A percentile compares a stretch with the other conserved stretches of the same genome.
Evolutionary conservation across 2,329 filamentous ascomycete species (phyloP).

Genomic region (Ophiostoma quercus): DNA sequence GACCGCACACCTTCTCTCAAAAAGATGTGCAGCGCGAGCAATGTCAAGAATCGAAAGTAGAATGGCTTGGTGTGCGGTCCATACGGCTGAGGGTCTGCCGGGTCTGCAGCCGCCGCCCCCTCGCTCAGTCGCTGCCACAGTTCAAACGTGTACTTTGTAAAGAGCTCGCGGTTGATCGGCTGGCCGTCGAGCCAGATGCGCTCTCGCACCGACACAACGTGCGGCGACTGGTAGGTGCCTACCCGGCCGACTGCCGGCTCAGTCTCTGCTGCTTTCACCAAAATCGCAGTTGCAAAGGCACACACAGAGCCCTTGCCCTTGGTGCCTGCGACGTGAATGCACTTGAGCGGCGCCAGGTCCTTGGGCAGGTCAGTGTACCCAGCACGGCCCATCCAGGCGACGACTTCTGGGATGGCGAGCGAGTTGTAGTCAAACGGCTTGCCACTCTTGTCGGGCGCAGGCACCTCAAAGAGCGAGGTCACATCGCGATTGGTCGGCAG

Average conservation of each 20-base stretch:
- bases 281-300: constrained; percentile 60
- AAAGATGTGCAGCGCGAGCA: constrained; percentile 83
- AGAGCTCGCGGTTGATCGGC: constrained; percentile 62
- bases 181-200: constrained; percentile 73
- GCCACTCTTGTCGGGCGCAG: constrained; percentile 27
- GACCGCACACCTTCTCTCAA: constrained; percentile 67
- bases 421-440: constrained; percentile 57
- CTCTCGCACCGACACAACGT: constrained; percentile 77
- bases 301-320: constrained; percentile 73
- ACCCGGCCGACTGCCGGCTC: constrained; percentile 39
- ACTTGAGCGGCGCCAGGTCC: constrained; percentile 57
- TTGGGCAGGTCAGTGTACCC: constrained; percentile 54
- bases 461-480: constrained; percentile 44
- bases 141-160: constrained; percentile 76
- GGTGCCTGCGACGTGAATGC: constrained; percentile 68
- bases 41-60: constrained; percentile 86
- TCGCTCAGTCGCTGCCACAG: constrained; percentile 63
- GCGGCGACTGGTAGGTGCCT: constrained; percentile 70
- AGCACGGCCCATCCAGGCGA: constrained; percentile 67
- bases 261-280: constrained; percentile 33
- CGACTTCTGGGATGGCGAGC: constrained; percentile 74
- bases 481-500: constrained; percentile 75
- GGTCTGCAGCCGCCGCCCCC: constrained; percentile 35
- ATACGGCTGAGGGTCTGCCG: constrained; percentile 43
- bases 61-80: constrained; percentile 68